These are phyloP conservation scores for Neolecta irregularis DNA, from an alignment of 1,139 yeast species.

Conservation along the genomic window DNA sequence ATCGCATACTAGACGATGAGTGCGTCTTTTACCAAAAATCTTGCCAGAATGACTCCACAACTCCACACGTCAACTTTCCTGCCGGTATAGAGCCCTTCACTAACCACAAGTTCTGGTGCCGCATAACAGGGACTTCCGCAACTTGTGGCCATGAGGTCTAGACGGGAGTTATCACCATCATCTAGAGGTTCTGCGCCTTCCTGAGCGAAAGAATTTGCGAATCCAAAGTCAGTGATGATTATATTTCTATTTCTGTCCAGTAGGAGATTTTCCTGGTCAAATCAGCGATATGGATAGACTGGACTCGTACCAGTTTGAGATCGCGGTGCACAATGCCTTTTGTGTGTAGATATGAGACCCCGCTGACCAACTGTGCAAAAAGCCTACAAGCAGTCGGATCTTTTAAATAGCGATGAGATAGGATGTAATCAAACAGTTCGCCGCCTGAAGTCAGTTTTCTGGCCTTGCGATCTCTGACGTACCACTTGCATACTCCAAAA, in stretches of 20 bases:
- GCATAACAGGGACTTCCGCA: constrained; percentile 99
- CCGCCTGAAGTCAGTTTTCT: constrained; percentile 35
- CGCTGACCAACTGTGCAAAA: constrained; percentile 85
- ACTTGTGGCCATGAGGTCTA: constrained; percentile 78
- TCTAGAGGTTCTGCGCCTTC: constrained; percentile 19
- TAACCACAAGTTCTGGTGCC: constrained; percentile 88
- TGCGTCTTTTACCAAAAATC: not conserved
- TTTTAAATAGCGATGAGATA: constrained; percentile 71
- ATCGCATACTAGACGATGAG: constrained; percentile 46
- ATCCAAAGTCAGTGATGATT: constrained; percentile 71
- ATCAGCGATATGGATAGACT: constrained; percentile 20
- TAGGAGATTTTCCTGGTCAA: constrained; percentile 36
- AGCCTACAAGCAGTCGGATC: constrained; percentile 74
- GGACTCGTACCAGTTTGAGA: constrained; percentile 34
- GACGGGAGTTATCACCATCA: constrained; percentile 12
- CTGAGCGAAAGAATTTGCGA: constrained; percentile 70
- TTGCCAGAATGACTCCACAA: constrained; percentile 63
- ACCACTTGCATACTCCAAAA: constrained; percentile 81
- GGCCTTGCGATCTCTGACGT: not conserved
- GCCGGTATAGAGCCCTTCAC: constrained; percentile 81
- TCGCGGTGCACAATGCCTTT: constrained; percentile 75
- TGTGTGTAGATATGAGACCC: constrained; percentile 79
- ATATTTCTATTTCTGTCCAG: constrained; percentile 69
- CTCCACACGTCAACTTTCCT: constrained; percentile 95
- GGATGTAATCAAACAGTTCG: constrained; percentile 82